phyloP scores from a whole-genome alignment of 169 alveolate genomes.

The Toxoplasma gondii region DNA sequence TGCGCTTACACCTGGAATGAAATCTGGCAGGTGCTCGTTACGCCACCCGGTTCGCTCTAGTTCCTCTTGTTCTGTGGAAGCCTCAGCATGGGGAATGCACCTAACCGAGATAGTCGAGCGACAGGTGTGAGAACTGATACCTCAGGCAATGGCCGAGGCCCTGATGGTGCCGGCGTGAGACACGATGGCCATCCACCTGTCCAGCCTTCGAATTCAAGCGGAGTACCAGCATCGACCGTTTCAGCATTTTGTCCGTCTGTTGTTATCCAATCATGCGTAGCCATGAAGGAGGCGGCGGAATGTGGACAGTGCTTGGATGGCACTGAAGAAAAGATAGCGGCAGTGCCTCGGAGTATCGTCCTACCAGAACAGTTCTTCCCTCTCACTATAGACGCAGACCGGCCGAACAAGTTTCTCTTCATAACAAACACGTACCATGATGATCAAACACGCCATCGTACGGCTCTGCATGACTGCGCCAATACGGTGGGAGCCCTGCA shows the following conservation, averaged over 20 bases:
- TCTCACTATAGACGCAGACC: neutral
- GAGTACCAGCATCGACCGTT: neutral
- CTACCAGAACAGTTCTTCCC: neutral
- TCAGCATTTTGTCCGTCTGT: neutral
- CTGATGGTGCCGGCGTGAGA: no score
- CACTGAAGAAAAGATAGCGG: neutral
- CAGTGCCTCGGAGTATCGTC: neutral
- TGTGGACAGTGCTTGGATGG: neutral
- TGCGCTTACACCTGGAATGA: no score
- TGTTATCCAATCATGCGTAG: neutral
- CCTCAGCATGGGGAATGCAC: no score
- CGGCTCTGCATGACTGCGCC: slow-evolving; percentile 1
- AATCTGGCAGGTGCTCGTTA: no score
- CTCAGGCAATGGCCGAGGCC: no score
- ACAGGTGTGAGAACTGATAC: no score
- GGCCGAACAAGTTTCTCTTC: neutral
- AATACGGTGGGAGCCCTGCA: neutral
- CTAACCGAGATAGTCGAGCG: no score
- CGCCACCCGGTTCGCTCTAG: no score
- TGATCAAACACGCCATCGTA: neutral
- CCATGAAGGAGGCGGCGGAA: neutral
- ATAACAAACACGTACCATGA: neutral
- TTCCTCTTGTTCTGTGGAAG: no score
- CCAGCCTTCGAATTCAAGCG: no score
- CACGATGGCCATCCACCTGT: no score